Percentiles rank a stretch among this genome's conserved stretches.
Conservation (phyloP, 371 early-diverging fungal genomes). For the Dichotomocladium elegans region DNA sequence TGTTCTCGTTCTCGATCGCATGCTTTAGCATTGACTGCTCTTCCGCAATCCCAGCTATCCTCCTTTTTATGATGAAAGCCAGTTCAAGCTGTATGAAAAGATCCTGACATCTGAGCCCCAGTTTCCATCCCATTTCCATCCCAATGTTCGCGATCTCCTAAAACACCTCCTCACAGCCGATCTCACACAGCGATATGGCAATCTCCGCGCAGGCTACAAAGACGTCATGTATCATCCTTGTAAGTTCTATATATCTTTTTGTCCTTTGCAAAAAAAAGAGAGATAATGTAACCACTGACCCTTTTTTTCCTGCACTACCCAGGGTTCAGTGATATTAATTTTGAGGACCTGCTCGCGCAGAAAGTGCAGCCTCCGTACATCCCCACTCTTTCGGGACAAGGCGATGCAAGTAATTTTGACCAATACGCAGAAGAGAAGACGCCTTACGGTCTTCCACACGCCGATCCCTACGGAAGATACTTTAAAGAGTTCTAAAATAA, state of each 20-base stretch:
- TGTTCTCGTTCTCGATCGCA: neutral
- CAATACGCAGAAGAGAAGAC: slow-evolving; percentile 77
- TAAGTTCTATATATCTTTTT: slow-evolving; percentile 60
- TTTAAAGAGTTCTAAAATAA: slow-evolving; percentile 29
- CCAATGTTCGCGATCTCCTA: slow-evolving; percentile 82
- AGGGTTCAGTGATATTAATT: slow-evolving; percentile 91
- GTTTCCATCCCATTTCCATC: slow-evolving; percentile 84
- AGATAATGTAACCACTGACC: too few species aligned
- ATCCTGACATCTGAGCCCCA: slow-evolving; percentile 79
- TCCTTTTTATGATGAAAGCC: slow-evolving; percentile 93
- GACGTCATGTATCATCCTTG: slow-evolving; percentile 79
- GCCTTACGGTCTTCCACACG: slow-evolving; percentile 39
- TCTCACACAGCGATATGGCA: slow-evolving; percentile 86
- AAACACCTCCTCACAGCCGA: slow-evolving; percentile 82
- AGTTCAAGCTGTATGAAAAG: slow-evolving; percentile 85
- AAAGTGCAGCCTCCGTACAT: slow-evolving; percentile 84
- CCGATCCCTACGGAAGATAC: slow-evolving; percentile 22
- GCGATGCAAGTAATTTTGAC: slow-evolving; percentile 94
- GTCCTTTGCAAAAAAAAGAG: slow-evolving; percentile 39
- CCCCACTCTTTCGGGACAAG: slow-evolving; percentile 73
- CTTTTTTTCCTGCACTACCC: too few species aligned
- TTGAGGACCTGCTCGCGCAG: slow-evolving; percentile 67
- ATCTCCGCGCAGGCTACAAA: slow-evolving; percentile 75
- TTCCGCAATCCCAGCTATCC: slow-evolving; percentile 52
- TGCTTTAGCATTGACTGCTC: neutral